A percentile compares a stretch with the other conserved stretches of the same genome.
Conservation (phyloP, 495 filamentous ascomycete species). For the Amorphotheca resinae region DNA sequence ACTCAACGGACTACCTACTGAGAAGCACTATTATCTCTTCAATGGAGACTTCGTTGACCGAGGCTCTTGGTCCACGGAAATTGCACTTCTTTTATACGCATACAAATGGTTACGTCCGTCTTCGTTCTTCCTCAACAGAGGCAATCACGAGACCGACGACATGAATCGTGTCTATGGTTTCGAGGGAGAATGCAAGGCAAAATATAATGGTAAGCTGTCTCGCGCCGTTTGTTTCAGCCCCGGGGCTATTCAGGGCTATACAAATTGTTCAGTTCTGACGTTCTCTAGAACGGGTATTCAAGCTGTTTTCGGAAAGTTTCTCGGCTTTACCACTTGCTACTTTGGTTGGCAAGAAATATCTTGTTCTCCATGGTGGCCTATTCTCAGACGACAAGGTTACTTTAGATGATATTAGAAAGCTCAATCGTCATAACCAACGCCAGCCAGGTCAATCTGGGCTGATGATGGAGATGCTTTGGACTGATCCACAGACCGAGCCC, state of each 20-base stretch:
- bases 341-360: conserved; percentile 79
- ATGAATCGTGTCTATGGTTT: conserved; percentile 99
- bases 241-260: neutral
- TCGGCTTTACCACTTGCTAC: conserved; percentile 89
- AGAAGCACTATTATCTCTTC: conserved; percentile 88
- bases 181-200: conserved; percentile 94
- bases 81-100: conserved; percentile 84
- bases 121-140: conserved; percentile 89
- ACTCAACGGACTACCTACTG: conserved; percentile 71
- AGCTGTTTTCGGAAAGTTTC: conserved; percentile 97
- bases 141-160: conserved; percentile 98
- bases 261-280: neutral
- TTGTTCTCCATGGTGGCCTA: conserved; percentile 88
- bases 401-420: conserved; percentile 83
- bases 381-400: conserved; percentile 95
- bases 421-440: conserved; percentile 81
- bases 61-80: conserved; percentile 94
- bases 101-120: conserved; percentile 92
- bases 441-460: conserved; percentile 92
- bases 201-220: conserved; percentile 57
- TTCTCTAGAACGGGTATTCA: conserved; percentile 60
- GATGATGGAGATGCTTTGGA: conserved; percentile 99
- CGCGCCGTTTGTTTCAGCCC: neutral
- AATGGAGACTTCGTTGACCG: conserved; percentile 99
- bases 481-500: conserved; percentile 76